A percentile compares a stretch with the other conserved stretches of the same genome.
phyloP scores from a whole-genome alignment of 2,329 filamentous ascomycete species.

The Sclerotinia minor region DNA sequence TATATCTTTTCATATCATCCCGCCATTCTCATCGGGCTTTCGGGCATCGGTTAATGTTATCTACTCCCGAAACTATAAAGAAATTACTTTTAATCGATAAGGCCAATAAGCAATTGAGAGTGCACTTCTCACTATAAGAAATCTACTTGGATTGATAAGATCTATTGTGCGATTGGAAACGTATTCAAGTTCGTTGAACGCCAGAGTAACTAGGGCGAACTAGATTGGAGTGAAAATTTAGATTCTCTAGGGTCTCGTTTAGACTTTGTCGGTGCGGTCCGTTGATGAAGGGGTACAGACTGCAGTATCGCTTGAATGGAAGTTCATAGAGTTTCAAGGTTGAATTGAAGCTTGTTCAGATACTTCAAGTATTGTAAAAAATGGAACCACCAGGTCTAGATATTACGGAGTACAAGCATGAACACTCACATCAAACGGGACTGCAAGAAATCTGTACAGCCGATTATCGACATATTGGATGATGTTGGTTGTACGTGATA shows the following conservation, averaged over 20 bases:
- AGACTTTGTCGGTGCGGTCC: constrained; percentile 16
- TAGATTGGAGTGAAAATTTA: constrained; percentile 1
- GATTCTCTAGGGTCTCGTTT: constrained; percentile 13
- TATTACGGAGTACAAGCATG: constrained; percentile 7
- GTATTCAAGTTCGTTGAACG: not conserved
- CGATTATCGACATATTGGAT: constrained; percentile 4
- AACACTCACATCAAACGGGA: constrained; percentile 19
- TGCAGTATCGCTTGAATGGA: not conserved
- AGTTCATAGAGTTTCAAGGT: not conserved
- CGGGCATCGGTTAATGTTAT: constrained; percentile 12
- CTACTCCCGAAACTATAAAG: constrained; percentile 7
- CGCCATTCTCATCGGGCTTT: constrained; percentile 14
- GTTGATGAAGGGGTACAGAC: constrained; percentile 19
- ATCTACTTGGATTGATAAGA: not conserved
- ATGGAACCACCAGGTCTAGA: not conserved
- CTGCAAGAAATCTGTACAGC: constrained; percentile 22
- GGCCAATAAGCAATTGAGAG: constrained; percentile 13
- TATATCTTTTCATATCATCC: constrained; percentile 5
- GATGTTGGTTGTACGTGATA: constrained; percentile 11
- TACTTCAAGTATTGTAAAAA: not conserved
- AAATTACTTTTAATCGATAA: not conserved
- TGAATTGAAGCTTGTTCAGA: constrained; percentile 7
- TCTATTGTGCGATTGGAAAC: too few species aligned
- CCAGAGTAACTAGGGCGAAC: not conserved
- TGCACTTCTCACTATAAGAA: not conserved